Conservation (phyloP, 2,329 filamentous ascomycete species). For the Esteya vermicola region DNA sequence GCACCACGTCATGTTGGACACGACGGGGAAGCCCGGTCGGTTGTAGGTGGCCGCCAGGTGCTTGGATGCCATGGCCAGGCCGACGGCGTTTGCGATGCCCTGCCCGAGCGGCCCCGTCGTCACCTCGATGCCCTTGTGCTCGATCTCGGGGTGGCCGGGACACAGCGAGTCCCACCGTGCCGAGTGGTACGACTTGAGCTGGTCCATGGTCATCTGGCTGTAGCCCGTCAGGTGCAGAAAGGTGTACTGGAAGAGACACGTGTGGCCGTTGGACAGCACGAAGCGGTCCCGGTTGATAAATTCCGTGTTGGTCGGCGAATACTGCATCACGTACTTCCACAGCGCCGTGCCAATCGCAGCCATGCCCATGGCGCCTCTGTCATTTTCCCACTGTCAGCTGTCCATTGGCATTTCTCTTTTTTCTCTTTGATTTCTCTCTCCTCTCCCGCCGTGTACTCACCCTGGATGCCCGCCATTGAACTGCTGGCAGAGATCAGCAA, state of each 20-base stretch:
- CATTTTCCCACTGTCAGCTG: constrained; percentile 7
- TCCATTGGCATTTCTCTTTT: background rate
- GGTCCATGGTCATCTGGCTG: constrained; percentile 38
- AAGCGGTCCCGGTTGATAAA: constrained; percentile 51
- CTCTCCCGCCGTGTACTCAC: too few species aligned
- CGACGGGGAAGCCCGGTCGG: constrained; percentile 28
- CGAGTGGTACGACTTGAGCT: constrained; percentile 36
- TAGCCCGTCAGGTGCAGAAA: constrained; percentile 40
- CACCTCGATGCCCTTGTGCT: constrained; percentile 41
- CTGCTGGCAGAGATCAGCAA: background rate
- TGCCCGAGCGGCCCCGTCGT: constrained; percentile 46
- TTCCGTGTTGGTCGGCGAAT: constrained; percentile 36
- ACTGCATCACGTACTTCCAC: constrained; percentile 50
- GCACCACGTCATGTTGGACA: constrained; percentile 39
- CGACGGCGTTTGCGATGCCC: constrained; percentile 46
- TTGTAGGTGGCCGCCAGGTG: constrained; percentile 40
- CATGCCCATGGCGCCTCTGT: constrained; percentile 37
- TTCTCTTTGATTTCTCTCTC: too few species aligned
- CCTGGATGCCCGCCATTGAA: constrained; percentile 54
- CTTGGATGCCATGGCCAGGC: constrained; percentile 42
- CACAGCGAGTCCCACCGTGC: constrained; percentile 28
- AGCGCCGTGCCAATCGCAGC: constrained; percentile 44
- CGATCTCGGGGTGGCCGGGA: constrained; percentile 42
- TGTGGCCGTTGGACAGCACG: constrained; percentile 47
- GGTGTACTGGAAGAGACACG: constrained; percentile 38